Evolutionary conservation across 345 rosid species (phyloP).

Genomic region (Aegle marmelos): DNA sequence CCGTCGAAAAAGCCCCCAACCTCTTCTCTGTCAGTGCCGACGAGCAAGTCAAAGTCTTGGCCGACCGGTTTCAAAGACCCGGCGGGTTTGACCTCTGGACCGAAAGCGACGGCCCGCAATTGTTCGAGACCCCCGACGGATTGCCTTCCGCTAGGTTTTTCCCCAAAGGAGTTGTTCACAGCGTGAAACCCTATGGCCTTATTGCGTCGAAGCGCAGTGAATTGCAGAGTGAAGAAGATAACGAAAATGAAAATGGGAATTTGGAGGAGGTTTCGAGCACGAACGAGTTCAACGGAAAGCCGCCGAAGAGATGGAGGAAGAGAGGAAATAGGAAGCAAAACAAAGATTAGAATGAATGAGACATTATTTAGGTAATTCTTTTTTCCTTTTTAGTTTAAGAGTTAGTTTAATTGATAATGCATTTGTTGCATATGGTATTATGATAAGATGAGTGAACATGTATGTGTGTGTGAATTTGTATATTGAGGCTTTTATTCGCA

Average conservation of each 20-base stretch:
- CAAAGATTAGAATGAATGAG: background rate
- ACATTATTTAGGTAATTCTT: background rate
- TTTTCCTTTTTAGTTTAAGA: background rate
- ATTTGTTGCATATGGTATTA: slow-evolving; percentile 1
- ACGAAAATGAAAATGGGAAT: background rate
- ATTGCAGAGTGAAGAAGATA: background rate
- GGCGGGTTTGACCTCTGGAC: slow-evolving; percentile 88
- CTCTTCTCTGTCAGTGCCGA: slow-evolving; percentile 76
- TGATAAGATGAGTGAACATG: background rate
- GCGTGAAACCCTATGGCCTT: slow-evolving; percentile 57
- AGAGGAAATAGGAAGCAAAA: slow-evolving; percentile 17
- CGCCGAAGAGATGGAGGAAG: slow-evolving; percentile 18
- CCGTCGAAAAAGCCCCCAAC: slow-evolving; percentile 58
- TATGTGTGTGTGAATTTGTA: background rate
- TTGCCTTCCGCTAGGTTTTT: slow-evolving; percentile 84
- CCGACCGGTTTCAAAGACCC: slow-evolving; percentile 87
- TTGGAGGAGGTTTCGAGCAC: background rate
- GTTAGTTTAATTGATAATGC: background rate
- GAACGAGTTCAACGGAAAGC: background rate
- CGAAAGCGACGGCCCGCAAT: slow-evolving; percentile 67
- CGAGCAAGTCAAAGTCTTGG: slow-evolving; percentile 80
- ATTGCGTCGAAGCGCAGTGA: slow-evolving; percentile 17
- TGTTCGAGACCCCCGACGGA: slow-evolving; percentile 51
- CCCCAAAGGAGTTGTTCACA: slow-evolving; percentile 83
- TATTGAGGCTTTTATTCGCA: background rate